Conservation (phyloP, 169 alveolate genomes). For the Theileria equi region DNA sequence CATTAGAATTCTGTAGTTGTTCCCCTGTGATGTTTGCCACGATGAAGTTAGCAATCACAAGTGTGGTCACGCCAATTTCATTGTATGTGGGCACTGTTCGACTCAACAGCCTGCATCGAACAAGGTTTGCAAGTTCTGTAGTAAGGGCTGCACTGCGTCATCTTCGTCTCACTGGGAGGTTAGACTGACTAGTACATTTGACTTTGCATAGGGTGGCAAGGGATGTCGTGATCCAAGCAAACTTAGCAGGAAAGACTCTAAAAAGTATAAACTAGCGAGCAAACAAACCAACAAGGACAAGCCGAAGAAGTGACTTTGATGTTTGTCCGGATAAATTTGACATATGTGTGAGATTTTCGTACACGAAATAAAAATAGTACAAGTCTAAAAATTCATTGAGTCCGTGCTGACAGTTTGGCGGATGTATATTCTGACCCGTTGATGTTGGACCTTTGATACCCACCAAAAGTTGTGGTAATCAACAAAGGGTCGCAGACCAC, state of each 20-base stretch:
- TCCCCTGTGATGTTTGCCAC: conserved; percentile 85
- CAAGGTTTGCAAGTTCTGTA: conserved; percentile 59
- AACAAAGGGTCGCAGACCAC: neutral
- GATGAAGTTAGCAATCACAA: conserved; percentile 79
- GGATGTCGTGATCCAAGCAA: conserved; percentile 74
- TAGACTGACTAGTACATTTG: neutral
- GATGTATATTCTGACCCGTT: neutral
- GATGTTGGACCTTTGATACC: neutral
- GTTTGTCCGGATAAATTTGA: neutral
- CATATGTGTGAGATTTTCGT: neutral
- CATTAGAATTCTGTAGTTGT: conserved; percentile 53
- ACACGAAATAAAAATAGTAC: neutral
- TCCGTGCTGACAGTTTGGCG: neutral
- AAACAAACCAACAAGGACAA: conserved; percentile 18
- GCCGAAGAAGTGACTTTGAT: neutral
- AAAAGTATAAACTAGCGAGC: conserved; percentile 60
- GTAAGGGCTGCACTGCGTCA: conserved; percentile 54
- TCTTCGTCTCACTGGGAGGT: conserved; percentile 67
- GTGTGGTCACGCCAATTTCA: conserved; percentile 78
- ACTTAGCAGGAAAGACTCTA: conserved; percentile 71
- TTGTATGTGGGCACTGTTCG: conserved; percentile 85
- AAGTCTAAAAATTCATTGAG: neutral
- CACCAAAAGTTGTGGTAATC: conserved; percentile 17
- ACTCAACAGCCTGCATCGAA: conserved; percentile 74
- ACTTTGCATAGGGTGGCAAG: conserved; percentile 68